Base-by-base conservation (phyloP, 2,329 filamentous ascomycete genomes). In the Mariannaea sp. region DNA sequence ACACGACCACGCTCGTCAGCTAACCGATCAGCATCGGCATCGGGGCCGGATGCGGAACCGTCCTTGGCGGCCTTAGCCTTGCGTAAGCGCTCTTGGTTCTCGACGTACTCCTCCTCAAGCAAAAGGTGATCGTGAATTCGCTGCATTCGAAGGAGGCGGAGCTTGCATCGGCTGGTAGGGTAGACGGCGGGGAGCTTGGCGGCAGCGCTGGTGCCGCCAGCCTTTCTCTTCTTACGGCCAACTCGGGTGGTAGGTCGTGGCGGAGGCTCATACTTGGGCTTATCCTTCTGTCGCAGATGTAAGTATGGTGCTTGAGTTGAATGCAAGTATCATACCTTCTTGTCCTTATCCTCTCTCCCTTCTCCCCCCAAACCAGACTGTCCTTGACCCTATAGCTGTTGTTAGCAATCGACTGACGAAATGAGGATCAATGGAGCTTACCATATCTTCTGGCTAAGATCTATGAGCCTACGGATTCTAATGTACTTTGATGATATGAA, bases 181-280 rank as follows among this genome's bases (percentile, higher is more conserved):
- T 90, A 97, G 71, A 99, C 87, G 64, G 90, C 86, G 24, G 94
- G 94, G 20, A 99, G 87, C 78, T 99, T 99, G 53, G 93, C 91
- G 14, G 94, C 90, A 45, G 94, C 92, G 74, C 93, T 97, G 59
- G 91, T 92, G 47, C 94, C 94, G 55, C 89, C 92, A 43, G 86
- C 84, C 87, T 90, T 97, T 83, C 92, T 93, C 89, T 99, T 99
- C 88, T 95, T 97, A 70, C 93, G 90, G 57, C 94, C 94, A 72
- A 99, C 88, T 73, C 94, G 90, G 63, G 94, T 97, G 58, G 94
- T 99, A 59, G 94, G 94, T 70, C 93, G 88, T 75, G 94, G 94
- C 65, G 94, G 94, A 61, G 94, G 94, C 77, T 99, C 94, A 81
- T 99, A 99, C 89, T 96, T 97, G 72, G 94, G 94, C 87, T 99